Evolutionary conservation across 345 rosid species (phyloP), one percentile per base, ranked within the genome.

Genomic region (Dimocarpus longan): DNA sequence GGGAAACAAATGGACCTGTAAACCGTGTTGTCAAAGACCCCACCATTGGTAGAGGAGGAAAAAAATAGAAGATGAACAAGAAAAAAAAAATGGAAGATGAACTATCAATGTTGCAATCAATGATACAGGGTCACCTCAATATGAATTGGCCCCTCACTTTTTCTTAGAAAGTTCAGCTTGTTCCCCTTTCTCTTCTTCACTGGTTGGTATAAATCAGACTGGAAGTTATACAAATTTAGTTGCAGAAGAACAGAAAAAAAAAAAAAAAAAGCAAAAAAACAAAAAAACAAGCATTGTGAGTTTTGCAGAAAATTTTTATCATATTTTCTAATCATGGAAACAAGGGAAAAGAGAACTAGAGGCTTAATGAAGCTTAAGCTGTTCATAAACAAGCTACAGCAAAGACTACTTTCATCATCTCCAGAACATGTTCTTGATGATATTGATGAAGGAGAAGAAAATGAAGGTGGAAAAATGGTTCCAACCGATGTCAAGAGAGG

Each of bases 401-500:
- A 76, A 16, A 46, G 40, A 5, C 46, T 86, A 37, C 46, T 44
- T 24, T 56, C 73, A 6, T 62, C 82, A 26, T 76, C 86, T 22
- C 78, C 62, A 76, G 80, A 60, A 69, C 32, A 24, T 3, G 74
- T 18, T 59, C 68, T 16, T 19, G 13, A 57, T 5, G 65, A 16
- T 28, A 8, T 21, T 3, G 77, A 57, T 66, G 62, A 50, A 4
- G 79, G 74, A 6, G 77, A 80, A 21, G 84, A 81, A 62, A 43
- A n/a, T 26, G 80, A 72, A 13, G 73, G 64, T 46, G 74, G 70
- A n/a, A 77, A 52, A 52, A 15, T 56, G 56, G 57, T 81, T 73
- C 88, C 90, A 0, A 68, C 75, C 0, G 89, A 86, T 76, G 92
- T 87, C 2, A 86, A 84, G 73, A 74, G 83, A 75, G 90, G 92